Conservation (phyloP, 306 rosid genomes). For the Sesbania bispinosa region DNA sequence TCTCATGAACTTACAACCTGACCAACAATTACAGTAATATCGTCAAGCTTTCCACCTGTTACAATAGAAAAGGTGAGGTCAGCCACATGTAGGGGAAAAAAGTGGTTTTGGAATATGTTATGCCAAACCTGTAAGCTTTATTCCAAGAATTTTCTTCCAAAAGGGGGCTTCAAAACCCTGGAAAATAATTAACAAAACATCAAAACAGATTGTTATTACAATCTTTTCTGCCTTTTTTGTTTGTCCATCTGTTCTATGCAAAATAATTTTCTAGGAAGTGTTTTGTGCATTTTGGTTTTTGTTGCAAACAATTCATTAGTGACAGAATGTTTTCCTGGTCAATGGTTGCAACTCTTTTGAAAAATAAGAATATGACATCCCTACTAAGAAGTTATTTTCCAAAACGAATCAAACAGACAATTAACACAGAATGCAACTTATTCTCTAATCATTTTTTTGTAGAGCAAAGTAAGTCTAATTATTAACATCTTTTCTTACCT, state of each 20-base stretch:
- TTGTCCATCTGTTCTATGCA: not conserved
- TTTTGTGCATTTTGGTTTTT: not conserved
- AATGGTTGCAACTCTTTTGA: not conserved
- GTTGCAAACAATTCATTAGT: not conserved
- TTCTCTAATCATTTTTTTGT: not conserved
- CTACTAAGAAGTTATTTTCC: not conserved
- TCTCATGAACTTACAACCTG: constrained; percentile 64
- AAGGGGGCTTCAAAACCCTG: constrained; percentile 84
- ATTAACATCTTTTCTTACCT: constrained; percentile 40
- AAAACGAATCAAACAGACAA: not conserved
- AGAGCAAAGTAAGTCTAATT: not conserved
- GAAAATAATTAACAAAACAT: constrained; percentile 15
- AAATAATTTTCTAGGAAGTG: not conserved
- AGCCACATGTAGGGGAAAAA: not conserved
- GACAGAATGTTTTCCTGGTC: not conserved
- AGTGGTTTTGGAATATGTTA: not conserved
- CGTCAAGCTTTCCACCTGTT: constrained; percentile 91
- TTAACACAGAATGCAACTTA: not conserved
- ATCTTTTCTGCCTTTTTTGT: not conserved
- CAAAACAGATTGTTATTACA: not conserved
- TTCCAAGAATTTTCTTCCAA: constrained; percentile 90
- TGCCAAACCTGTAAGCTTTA: constrained; percentile 74
- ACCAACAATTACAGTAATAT: constrained; percentile 75
- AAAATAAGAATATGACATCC: not conserved
- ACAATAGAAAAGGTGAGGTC: not conserved